These are phyloP conservation scores for Mycena rosella DNA, from an alignment of 768 basidiomycete genomes.

Conservation along the genomic window DNA sequence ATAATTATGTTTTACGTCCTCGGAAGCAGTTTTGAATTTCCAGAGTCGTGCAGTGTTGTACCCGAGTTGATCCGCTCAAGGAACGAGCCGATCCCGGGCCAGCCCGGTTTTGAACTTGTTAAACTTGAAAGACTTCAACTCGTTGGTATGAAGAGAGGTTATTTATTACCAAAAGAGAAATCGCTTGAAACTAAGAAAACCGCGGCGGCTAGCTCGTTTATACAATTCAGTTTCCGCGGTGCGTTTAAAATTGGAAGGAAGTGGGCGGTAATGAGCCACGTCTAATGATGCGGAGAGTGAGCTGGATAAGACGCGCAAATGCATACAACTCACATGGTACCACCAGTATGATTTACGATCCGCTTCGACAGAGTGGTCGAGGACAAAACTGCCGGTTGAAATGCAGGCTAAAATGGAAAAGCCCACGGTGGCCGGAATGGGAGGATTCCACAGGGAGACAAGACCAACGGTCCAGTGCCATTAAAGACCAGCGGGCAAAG, in stretches of 20 bases:
- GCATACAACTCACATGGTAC: conserved; percentile 33
- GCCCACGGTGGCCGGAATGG: conserved; percentile 9
- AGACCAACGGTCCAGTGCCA: conserved; percentile 33
- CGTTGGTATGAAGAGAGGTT: no score
- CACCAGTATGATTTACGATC: conserved; percentile 37
- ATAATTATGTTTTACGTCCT: no score
- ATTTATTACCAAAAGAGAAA: no score
- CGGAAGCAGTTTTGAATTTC: no score
- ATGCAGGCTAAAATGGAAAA: conserved; percentile 22
- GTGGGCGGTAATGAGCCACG: conserved; percentile 25
- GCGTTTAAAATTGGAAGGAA: conserved; percentile 14
- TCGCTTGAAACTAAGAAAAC: no score
- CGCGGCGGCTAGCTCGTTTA: no score
- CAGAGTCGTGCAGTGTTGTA: no score
- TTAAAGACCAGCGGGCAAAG: conserved; percentile 40
- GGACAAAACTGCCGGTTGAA: conserved; percentile 31
- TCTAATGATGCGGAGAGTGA: background rate
- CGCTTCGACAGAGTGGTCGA: conserved; percentile 34
- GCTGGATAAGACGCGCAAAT: background rate
- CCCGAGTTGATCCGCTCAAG: no score
- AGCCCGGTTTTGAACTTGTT: no score
- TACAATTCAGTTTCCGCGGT: background rate
- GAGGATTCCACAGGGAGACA: conserved; percentile 36
- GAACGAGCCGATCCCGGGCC: no score
- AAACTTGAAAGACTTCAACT: no score